phyloP scores from a whole-genome alignment of 768 basidiomycete species.

The Termitomyces heimii region DNA sequence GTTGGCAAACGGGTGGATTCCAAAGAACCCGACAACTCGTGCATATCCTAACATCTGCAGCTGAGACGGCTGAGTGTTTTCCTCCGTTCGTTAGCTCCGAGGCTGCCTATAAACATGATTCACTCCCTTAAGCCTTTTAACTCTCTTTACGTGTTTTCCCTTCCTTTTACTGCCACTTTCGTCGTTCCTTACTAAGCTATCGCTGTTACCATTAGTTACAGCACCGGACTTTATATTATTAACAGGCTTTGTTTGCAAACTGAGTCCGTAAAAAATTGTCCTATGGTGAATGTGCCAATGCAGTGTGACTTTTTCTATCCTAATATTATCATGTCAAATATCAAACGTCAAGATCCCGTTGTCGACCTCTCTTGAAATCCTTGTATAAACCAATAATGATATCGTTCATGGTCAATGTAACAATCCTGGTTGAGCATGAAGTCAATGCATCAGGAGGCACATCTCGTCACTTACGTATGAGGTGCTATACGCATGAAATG shows the following conservation, averaged over 20 bases:
- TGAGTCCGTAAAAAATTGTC: not conserved
- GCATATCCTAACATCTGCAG: constrained; percentile 63
- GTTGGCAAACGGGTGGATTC: constrained; percentile 80
- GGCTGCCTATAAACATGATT: not conserved
- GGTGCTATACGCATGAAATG: constrained; percentile 92
- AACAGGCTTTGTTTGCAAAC: not conserved
- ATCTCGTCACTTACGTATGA: constrained; percentile 60
- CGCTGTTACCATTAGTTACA: not conserved
- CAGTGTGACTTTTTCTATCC: not conserved
- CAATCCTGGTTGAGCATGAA: constrained; percentile 45
- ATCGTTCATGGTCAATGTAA: constrained; percentile 88
- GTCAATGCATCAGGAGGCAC: not conserved
- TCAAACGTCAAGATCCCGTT: constrained; percentile 20
- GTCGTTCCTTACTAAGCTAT: constrained; percentile 4
- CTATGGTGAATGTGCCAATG: too few species aligned
- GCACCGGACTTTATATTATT: not conserved
- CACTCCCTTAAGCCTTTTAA: not conserved
- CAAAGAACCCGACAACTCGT: constrained; percentile 41
- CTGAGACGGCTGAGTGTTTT: constrained; percentile 31
- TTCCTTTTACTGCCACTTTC: not conserved
- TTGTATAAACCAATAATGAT: constrained; percentile 68
- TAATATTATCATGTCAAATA: not conserved
- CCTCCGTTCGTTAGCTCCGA: not conserved
- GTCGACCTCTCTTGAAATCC: constrained; percentile 26
- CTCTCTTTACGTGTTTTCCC: constrained; percentile 1